Evolutionary conservation across 495 filamentous ascomycete species (phyloP).

Genomic region (Penicillium nucicola): DNA sequence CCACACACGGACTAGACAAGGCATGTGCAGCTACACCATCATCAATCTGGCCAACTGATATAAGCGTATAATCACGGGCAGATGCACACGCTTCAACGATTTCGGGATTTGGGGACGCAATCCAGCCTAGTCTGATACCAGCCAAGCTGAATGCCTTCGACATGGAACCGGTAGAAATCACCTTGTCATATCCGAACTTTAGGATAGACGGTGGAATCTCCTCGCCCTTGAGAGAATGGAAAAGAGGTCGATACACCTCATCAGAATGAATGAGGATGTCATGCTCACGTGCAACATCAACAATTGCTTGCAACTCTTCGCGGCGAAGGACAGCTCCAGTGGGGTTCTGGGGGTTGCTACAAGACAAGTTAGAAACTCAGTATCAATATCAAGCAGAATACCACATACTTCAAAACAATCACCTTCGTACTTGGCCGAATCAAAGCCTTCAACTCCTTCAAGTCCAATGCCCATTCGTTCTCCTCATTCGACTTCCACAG

Average conservation of each 20-base stretch:
- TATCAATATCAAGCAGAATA: not conserved
- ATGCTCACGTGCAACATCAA: slow-evolving; percentile 58
- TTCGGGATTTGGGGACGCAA: slow-evolving; percentile 59
- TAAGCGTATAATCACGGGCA: slow-evolving; percentile 82
- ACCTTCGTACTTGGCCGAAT: slow-evolving; percentile 72
- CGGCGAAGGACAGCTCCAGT: slow-evolving; percentile 68
- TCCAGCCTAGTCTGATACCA: slow-evolving; percentile 80
- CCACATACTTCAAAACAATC: slow-evolving; percentile 58
- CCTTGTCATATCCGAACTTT: slow-evolving; percentile 64
- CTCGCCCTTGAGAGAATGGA: slow-evolving; percentile 60
- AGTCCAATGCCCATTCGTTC: slow-evolving; percentile 62
- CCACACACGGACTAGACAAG: slow-evolving; percentile 55
- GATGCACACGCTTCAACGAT: slow-evolving; percentile 62
- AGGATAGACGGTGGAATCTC: slow-evolving; percentile 64
- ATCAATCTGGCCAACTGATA: slow-evolving; percentile 77
- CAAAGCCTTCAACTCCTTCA: slow-evolving; percentile 60
- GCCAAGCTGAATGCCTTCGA: slow-evolving; percentile 85
- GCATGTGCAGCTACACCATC: slow-evolving; percentile 75
- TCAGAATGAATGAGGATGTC: slow-evolving; percentile 69
- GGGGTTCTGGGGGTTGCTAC: slow-evolving; percentile 86
- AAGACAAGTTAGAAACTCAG: not conserved
- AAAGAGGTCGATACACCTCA: slow-evolving; percentile 85
- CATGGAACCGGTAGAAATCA: slow-evolving; percentile 75
- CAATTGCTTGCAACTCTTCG: slow-evolving; percentile 54
- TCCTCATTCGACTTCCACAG: slow-evolving; percentile 68